Base-by-base conservation (phyloP, 2,329 filamentous ascomycete species). In the Colletotrichum lentis region DNA sequence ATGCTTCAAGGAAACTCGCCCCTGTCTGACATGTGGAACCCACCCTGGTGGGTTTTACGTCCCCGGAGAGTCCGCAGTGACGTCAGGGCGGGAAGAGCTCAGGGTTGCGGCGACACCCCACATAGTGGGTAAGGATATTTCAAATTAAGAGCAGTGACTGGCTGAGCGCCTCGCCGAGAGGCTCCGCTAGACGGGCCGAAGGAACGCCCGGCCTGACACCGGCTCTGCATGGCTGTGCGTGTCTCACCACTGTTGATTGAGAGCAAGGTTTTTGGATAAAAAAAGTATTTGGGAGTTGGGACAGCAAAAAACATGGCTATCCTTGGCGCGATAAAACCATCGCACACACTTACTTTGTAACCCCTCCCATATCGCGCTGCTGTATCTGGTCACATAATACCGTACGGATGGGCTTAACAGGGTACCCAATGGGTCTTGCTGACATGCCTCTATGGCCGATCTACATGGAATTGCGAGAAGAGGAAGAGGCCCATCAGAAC, bases 111-210 rank as follows among this genome's bases (percentile, higher is more conserved):
- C 43, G 10, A 31, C 22, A 41, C 43, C 20, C 39, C 12, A 31
- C 12, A 31, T 27, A 35, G 18, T 11, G 27, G 11, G 5, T 8
- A 27, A 8, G 20, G 37, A 37, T 16, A 22, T 16, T 41, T 39
- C 16, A 22, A 14, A 20, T 16, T 6, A n/a, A 31, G 43, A 10
- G 11, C 31, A n/a, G 8, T 47, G 14, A 49, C 27, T 58, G 56
- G 56, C 20, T 35, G 10, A 14, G 0, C 1, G 14, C 14, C 8
- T 31, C 1, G 49, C 20, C 16, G 1, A 41, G 44, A 14, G 44
- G 43, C 58, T 67, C 64, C 50, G 52, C 24, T 22, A 63, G 52
- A 63, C 64, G 64, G 64, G 37, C 64, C 64, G 64, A 67, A 63
- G 24, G 44, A 56, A 56, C 59, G 44, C 44, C 60, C 59, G 50